phyloP scores from a whole-genome alignment of 768 basidiomycete species.

The Psilocybe subaeruginosa region DNA sequence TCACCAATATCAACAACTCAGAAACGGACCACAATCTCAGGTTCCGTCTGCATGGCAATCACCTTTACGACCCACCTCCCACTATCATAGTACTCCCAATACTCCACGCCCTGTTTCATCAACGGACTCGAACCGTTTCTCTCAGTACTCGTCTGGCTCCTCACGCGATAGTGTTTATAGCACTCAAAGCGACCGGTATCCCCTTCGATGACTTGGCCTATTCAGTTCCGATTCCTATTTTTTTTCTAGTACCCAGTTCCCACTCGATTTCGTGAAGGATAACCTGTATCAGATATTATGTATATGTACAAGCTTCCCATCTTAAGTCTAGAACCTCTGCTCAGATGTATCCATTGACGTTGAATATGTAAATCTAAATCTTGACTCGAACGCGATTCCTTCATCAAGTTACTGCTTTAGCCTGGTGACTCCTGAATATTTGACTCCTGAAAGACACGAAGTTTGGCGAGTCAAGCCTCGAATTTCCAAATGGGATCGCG shows the following conservation, averaged over 20 bases:
- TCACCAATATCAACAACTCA: not conserved
- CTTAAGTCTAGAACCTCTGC: not conserved
- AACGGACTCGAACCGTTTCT: constrained; percentile 5
- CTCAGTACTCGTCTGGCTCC: constrained; percentile 10
- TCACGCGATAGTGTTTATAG: not conserved
- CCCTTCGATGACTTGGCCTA: not conserved
- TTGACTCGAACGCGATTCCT: not conserved
- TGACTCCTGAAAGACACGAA: too few relatives aligned
- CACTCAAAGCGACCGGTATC: not conserved
- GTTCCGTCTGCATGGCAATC: constrained; percentile 7
- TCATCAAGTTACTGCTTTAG: not conserved
- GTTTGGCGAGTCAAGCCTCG: too few relatives aligned
- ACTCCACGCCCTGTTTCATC: constrained; percentile 2
- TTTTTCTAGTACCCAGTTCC: not conserved
- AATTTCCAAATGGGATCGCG: not conserved
- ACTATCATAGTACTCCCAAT: constrained; percentile 1
- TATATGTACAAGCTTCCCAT: not conserved
- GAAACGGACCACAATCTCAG: constrained; percentile 1
- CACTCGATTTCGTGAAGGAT: not conserved
- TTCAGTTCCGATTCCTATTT: not conserved
- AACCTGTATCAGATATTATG: not conserved
- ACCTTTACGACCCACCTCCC: constrained; percentile 4
- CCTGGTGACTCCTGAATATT: too few relatives aligned
- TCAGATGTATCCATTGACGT: not conserved
- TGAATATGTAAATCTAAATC: not conserved